Evolutionary conservation across 1,284 basidiomycete genomes (phyloP).

Genomic region (Ustilago esculenta): DNA sequence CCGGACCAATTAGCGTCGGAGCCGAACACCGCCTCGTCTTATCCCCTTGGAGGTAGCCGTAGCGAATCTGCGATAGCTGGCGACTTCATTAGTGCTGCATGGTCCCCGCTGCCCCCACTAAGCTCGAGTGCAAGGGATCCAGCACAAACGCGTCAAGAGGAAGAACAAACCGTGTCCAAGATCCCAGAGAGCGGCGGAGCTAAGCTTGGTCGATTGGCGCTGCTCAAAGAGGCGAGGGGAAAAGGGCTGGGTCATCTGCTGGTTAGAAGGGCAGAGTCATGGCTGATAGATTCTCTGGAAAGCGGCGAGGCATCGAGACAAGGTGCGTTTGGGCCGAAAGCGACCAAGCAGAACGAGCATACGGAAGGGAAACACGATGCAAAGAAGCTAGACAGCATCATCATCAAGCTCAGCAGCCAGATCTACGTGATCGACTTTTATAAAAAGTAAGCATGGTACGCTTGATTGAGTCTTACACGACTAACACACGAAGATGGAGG

Average conservation of each 20-base stretch:
- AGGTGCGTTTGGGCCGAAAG: constrained; percentile 36
- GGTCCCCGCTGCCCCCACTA: no score
- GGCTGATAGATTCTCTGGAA: constrained; percentile 14
- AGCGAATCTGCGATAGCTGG: constrained; percentile 30
- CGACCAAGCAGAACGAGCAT: neutral
- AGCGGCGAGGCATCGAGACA: constrained; percentile 11
- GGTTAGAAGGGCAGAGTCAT: constrained; percentile 33
- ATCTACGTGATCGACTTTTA: constrained; percentile 40
- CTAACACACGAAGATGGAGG: no score
- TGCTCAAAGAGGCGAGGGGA: constrained; percentile 41
- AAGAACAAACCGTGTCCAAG: constrained; percentile 10
- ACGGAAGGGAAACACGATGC: neutral
- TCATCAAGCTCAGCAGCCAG: constrained; percentile 53
- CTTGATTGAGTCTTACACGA: neutral
- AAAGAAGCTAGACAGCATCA: constrained; percentile 28
- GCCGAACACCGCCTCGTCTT: constrained; percentile 17
- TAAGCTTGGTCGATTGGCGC: constrained; percentile 38
- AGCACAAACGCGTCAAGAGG: constrained; percentile 26
- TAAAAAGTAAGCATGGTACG: constrained; percentile 19
- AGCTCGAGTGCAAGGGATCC: constrained; percentile 15
- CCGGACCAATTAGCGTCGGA: constrained; percentile 22
- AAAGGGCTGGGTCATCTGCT: constrained; percentile 35
- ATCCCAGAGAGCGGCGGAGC: constrained; percentile 33
- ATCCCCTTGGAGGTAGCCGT: constrained; percentile 31
- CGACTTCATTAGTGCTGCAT: constrained; percentile 38